These are phyloP conservation scores for Rhodamnia rubescens DNA, from an alignment of 345 rosid genomes.

Conservation along the genomic window DNA sequence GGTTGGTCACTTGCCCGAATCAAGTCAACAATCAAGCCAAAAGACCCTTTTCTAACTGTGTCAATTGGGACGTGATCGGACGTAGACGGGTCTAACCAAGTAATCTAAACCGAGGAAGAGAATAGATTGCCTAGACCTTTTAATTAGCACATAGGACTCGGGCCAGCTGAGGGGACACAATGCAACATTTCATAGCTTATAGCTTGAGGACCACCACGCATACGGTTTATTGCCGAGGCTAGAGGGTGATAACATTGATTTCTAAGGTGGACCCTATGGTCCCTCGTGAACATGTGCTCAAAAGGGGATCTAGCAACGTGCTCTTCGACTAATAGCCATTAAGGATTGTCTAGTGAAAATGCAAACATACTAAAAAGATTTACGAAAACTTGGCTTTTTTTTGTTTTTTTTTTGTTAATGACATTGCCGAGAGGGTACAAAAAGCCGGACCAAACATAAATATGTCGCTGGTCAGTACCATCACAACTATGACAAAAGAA, in stretches of 20 bases:
- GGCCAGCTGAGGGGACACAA: neutral
- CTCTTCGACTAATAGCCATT: neutral
- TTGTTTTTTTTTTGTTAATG: neutral
- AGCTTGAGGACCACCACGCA: neutral
- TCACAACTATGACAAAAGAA: too few species aligned
- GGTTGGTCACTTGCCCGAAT: neutral
- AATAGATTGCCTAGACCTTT: neutral
- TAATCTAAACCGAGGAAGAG: neutral
- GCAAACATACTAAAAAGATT: neutral
- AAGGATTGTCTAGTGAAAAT: neutral
- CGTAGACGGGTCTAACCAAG: neutral
- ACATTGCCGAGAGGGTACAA: neutral
- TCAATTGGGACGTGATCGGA: neutral
- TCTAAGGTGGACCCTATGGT: neutral
- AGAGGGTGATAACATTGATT: neutral
- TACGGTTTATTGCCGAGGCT: too few species aligned
- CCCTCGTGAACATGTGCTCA: neutral
- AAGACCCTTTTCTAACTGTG: neutral
- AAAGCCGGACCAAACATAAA: neutral
- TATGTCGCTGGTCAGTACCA: neutral
- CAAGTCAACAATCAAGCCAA: neutral
- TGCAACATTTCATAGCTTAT: neutral
- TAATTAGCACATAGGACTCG: neutral
- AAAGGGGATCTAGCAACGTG: neutral
- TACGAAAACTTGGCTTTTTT: neutral